Evolutionary conservation across 345 rosid genomes (phyloP).

Genomic region (Arabidopsis arenosa): DNA sequence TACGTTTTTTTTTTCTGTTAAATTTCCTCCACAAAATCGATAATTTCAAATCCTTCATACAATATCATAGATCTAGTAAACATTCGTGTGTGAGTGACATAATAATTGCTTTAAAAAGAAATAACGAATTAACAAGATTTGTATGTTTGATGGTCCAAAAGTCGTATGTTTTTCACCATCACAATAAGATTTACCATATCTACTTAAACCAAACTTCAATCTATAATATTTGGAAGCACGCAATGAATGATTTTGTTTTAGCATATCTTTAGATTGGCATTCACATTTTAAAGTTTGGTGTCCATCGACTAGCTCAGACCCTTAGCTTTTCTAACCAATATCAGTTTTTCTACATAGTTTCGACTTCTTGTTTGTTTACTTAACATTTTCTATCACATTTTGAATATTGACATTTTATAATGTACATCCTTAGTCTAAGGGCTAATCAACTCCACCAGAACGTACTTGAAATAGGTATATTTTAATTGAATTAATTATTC

Average conservation of each 20-base stretch:
- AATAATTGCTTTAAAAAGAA: constrained; percentile 33
- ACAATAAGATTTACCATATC: constrained; percentile 17
- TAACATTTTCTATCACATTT: background rate
- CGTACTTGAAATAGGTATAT: constrained; percentile 2
- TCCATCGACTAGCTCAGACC: background rate
- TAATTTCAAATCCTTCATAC: constrained; percentile 5
- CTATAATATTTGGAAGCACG: constrained; percentile 3
- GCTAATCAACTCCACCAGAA: constrained; percentile 7
- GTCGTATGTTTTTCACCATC: constrained; percentile 26
- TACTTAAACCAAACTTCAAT: constrained; percentile 20
- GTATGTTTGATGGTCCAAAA: constrained; percentile 29
- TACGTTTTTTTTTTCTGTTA: background rate
- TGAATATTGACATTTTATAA: background rate
- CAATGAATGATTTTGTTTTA: constrained; percentile 9
- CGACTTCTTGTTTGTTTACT: background rate
- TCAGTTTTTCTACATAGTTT: background rate
- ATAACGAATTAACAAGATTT: constrained; percentile 27
- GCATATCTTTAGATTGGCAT: background rate
- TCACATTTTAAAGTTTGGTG: background rate
- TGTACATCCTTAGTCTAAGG: background rate
- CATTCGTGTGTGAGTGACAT: constrained; percentile 44
- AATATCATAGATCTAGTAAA: constrained; percentile 27
- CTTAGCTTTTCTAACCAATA: background rate
- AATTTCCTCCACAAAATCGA: constrained; percentile 7
- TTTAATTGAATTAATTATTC: constrained; percentile 18